A percentile compares a stretch with the other conserved stretches of the same genome.
Evolutionary conservation across 1,284 basidiomycete species (phyloP).

Genomic region (Pisolithus thermaeus): DNA sequence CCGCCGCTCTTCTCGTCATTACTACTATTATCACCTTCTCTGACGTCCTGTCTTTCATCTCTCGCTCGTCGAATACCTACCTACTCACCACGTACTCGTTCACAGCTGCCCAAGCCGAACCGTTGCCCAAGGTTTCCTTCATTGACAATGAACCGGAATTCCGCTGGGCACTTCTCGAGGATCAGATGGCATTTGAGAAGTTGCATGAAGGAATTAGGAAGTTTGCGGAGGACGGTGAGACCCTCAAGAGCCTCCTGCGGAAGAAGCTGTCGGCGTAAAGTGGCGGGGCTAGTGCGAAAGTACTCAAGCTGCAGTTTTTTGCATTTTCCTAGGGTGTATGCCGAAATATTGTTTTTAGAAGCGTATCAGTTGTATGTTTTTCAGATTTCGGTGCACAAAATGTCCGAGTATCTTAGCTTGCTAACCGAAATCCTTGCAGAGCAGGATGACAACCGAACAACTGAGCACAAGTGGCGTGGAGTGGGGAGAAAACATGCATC

Average conservation of each 20-base stretch:
- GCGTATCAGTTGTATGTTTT: too few species aligned
- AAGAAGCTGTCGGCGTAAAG: slow-evolving; percentile 56
- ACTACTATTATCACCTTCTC: background rate
- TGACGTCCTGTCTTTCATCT: background rate
- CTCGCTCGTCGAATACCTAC: background rate
- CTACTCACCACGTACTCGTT: background rate
- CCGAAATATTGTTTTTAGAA: too few species aligned
- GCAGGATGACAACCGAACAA: too few species aligned
- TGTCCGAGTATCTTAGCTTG: too few species aligned
- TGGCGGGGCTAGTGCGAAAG: background rate
- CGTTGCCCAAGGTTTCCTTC: slow-evolving; percentile 77
- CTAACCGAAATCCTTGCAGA: too few species aligned
- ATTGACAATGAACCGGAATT: slow-evolving; percentile 95
- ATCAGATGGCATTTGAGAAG: slow-evolving; percentile 95
- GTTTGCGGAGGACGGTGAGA: slow-evolving; percentile 92
- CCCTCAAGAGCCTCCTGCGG: slow-evolving; percentile 81
- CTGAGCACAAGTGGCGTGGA: too few species aligned
- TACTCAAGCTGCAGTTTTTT: background rate
- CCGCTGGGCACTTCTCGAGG: slow-evolving; percentile 88
- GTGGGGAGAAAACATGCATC: too few species aligned
- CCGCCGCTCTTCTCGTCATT: background rate
- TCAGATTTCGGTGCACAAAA: too few species aligned
- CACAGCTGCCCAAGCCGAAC: slow-evolving; percentile 51
- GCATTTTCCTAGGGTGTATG: too few species aligned
- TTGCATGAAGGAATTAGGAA: slow-evolving; percentile 95